Evolutionary conservation across 257 asterid species (phyloP).

Genomic region (Solanum habrochaites): DNA sequence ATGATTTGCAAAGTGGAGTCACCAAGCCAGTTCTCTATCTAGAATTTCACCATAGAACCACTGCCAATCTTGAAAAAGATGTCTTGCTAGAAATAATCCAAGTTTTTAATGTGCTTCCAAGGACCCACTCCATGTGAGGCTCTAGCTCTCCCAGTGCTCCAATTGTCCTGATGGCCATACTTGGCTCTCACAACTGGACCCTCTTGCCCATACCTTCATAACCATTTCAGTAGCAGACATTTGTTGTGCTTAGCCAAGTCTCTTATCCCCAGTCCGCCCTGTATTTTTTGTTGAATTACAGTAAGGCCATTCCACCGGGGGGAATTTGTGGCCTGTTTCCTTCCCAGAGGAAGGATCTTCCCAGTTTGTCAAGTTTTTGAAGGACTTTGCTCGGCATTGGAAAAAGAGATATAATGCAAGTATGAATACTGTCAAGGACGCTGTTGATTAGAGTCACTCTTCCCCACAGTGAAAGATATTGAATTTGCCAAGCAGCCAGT

Average conservation of each 20-base stretch:
- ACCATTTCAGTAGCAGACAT: background rate
- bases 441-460: background rate
- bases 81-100: background rate
- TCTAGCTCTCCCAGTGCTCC: background rate
- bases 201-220: background rate
- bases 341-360: background rate
- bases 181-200: background rate
- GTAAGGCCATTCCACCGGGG: background rate
- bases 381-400: background rate
- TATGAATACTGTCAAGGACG: background rate
- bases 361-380: background rate
- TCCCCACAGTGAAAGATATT: background rate
- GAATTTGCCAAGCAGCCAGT: background rate
- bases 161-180: background rate
- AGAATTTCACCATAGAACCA: background rate
- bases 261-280: background rate
- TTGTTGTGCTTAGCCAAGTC: background rate
- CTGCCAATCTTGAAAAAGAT: background rate
- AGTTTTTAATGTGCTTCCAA: background rate
- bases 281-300: background rate
- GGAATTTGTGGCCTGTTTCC: background rate
- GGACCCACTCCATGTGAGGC: background rate
- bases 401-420: background rate
- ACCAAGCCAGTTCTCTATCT: background rate
- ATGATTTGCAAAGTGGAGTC: background rate